Base-by-base conservation (phyloP, 2,329 filamentous ascomycete genomes). In the Fusarium xylarioides region DNA sequence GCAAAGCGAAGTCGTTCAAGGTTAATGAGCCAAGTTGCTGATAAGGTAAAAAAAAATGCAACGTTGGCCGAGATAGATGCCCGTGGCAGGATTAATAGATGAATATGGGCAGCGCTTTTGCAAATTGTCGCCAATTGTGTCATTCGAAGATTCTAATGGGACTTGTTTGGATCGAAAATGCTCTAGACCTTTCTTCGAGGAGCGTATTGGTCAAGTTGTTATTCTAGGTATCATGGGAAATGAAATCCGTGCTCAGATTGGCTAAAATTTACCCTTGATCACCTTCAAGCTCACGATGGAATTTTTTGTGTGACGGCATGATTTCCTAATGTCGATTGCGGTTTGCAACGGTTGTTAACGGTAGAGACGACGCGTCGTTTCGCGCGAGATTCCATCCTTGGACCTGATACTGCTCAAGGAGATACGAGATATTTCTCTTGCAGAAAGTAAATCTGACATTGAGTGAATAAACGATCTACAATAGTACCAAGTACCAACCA, bases 1-100 rank as follows among this genome's bases (percentile, higher is more conserved):
- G 77, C 77, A 77, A 84, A 84, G 85, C 85, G 78, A n/a, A 44
- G n/a, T 38, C 14, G 86, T 32, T 38, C 50, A 46, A 44, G 59
- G 43, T 55, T 57, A 53, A 38, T 69, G 71, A 64, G 50, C 37
- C 68, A 69, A 62, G 56, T 63, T 63, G 67, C 54, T 62, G 64
- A 55, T 61, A 56, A 70, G 71, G 63, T 46, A 66, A 68, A 63
- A 68, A 63, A 53, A 11, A 19, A 46, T 62, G 63, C 47, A 44
- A 71, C 40, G 56, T 62, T 10, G 54, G 44, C 71, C 69, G 74
- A 76, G 63, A 40, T 76, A 50, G 26, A 74, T 53, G 54, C 63
- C 75, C 75, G 73, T 66, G 14, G 54, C 50, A 52, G 42, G 40
- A 61, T 54, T 30, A 61, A 46, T 30, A 61, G 47, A 57, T 23